phyloP scores from a whole-genome alignment of 257 asterid species.

The Fraxinus anomala region DNA sequence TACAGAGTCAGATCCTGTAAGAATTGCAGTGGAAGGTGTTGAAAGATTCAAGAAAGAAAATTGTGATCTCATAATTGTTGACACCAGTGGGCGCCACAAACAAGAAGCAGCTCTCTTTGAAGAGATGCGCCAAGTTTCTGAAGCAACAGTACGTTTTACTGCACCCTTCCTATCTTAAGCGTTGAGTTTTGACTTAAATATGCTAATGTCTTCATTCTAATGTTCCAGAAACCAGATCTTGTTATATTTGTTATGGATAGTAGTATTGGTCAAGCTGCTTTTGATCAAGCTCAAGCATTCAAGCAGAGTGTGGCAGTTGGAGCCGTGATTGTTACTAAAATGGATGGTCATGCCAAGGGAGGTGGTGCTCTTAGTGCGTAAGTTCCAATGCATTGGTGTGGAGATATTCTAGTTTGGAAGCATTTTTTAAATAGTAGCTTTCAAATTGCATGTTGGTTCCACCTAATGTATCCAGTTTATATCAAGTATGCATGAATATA shows the following conservation, averaged over 20 bases:
- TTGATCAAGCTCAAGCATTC: conserved; percentile 98
- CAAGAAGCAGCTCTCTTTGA: conserved; percentile 96
- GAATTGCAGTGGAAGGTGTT: conserved; percentile 93
- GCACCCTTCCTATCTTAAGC: conserved; percentile 2
- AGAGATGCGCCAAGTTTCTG: conserved; percentile 99
- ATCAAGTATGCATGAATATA: conserved; percentile 4
- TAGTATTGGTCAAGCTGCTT: conserved; percentile 99
- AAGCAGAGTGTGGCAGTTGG: conserved; percentile 98
- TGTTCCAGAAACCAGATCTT: conserved; percentile 90
- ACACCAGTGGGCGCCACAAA: conserved; percentile 99
- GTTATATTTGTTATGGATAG: conserved; percentile 98
- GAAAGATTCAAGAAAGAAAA: conserved; percentile 89
- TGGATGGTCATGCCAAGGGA: conserved; percentile 99
- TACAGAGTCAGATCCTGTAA: conserved; percentile 96
- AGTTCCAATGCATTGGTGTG: conserved; percentile 35
- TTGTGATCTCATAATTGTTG: conserved; percentile 92
- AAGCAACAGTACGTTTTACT: conserved; percentile 65
- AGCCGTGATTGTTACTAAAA: conserved; percentile 94
- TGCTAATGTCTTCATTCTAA: conserved; percentile 19
- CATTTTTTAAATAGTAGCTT: conserved; percentile 16
- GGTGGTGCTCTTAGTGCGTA: conserved; percentile 99
- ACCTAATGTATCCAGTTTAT: background rate
- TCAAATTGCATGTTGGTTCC: conserved; percentile 8
- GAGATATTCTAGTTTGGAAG: background rate
- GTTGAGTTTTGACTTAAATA: conserved; percentile 10